These are phyloP conservation scores for Naegleria gruberi DNA, from an alignment of 208 protist genomes.

Conservation along the genomic window DNA sequence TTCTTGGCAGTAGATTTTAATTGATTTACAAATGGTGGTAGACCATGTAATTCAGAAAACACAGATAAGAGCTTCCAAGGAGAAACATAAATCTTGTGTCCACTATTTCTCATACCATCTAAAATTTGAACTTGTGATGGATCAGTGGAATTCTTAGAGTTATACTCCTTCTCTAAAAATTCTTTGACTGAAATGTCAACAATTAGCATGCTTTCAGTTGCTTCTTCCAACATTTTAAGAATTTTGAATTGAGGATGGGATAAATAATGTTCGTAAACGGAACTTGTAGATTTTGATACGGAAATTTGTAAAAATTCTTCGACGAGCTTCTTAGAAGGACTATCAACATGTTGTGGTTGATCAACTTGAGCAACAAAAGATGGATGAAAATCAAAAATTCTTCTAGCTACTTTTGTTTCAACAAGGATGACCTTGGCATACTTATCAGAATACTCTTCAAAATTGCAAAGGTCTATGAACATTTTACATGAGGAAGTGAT, in stretches of 20 bases:
- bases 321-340: neutral
- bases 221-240: neutral
- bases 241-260: neutral
- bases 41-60: neutral
- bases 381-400: neutral
- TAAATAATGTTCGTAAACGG: neutral
- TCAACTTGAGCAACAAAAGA: neutral
- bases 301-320: neutral
- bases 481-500: neutral
- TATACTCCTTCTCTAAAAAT: neutral
- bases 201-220: neutral
- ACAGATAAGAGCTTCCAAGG: neutral
- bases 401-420: neutral
- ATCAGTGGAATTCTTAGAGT: neutral
- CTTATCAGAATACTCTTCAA: neutral
- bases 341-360: neutral
- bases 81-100: neutral
- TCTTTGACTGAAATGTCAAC: neutral
- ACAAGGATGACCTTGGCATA: neutral
- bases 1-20: neutral
- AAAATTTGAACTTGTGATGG: neutral
- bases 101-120: neutral
- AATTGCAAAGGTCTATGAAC: neutral
- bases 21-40: neutral
- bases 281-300: neutral